Conservation (phyloP, 257 asterid species). For the Nemophila menziesii region DNA sequence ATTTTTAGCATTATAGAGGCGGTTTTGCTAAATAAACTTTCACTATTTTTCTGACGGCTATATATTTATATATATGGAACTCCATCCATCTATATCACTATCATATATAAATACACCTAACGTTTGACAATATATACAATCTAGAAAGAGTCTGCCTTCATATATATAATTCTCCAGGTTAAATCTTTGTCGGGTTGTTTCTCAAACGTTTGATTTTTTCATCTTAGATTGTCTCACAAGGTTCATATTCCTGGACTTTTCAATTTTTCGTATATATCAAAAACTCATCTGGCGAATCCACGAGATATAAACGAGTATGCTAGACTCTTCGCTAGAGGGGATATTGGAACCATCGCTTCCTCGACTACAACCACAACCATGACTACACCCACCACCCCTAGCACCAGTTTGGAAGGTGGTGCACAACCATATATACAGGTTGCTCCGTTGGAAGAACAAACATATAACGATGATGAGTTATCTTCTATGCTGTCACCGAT, state of each 20-base stretch:
- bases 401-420: neutral
- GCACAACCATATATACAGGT: slow-evolving; percentile 1
- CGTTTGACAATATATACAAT: too few relatives aligned
- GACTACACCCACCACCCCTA: neutral
- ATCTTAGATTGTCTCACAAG: neutral
- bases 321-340: slow-evolving; percentile 18
- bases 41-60: slow-evolving; percentile 41
- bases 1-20: neutral
- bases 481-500: slow-evolving; percentile 25
- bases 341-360: slow-evolving; percentile 12
- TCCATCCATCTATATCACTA: slow-evolving; percentile 5
- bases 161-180: neutral
- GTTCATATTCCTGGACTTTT: slow-evolving; percentile 3
- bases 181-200: neutral
- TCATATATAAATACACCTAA: neutral
- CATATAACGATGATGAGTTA: slow-evolving; percentile 13
- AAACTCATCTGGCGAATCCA: slow-evolving; percentile 46
- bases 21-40: neutral
- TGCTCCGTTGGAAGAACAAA: slow-evolving; percentile 3
- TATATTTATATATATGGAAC: slow-evolving; percentile 1
- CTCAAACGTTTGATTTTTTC: too few relatives aligned
- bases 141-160: neutral
- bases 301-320: slow-evolving; percentile 34
- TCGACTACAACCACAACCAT: slow-evolving; percentile 11
- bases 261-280: neutral